Evolutionary conservation across 2,329 filamentous ascomycete genomes (phyloP).

Genomic region (Penicillium nordicum): DNA sequence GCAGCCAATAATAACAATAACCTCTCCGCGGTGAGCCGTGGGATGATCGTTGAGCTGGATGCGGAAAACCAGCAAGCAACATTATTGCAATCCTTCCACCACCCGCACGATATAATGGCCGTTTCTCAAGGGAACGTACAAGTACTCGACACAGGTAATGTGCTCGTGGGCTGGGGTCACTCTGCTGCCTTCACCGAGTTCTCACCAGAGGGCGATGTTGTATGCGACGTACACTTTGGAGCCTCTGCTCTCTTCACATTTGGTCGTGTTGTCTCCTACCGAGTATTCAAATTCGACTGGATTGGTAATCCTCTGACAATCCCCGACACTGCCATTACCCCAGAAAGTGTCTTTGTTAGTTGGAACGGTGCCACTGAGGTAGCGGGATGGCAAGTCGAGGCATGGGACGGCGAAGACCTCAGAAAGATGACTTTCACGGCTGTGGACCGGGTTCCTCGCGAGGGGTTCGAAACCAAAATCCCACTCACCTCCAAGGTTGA

Average conservation of each 20-base stretch:
- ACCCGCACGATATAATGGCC: constrained; percentile 19
- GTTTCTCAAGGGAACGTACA: constrained; percentile 22
- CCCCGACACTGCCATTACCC: constrained; percentile 22
- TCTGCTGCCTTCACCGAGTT: constrained; percentile 51
- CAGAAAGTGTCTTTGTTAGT: constrained; percentile 27
- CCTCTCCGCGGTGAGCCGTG: constrained; percentile 15
- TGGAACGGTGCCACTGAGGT: constrained; percentile 41
- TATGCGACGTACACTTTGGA: constrained; percentile 34
- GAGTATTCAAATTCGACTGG: constrained; percentile 54
- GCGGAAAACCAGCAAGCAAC: constrained; percentile 5
- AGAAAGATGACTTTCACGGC: constrained; percentile 15
- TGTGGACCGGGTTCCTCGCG: constrained; percentile 14
- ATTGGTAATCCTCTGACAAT: constrained; percentile 46
- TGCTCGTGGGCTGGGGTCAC: constrained; percentile 52
- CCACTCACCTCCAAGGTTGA: constrained; percentile 6
- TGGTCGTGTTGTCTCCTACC: constrained; percentile 54
- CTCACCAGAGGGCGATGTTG: constrained; percentile 19
- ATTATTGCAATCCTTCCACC: constrained; percentile 14
- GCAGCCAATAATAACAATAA: constrained; percentile 18
- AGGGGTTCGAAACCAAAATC: constrained; percentile 24
- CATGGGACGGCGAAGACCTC: constrained; percentile 15
- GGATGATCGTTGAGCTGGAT: constrained; percentile 18
- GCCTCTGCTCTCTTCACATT: constrained; percentile 48
- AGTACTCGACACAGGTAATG: constrained; percentile 39
- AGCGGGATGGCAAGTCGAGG: constrained; percentile 25